phyloP scores from a whole-genome alignment of 1,284 basidiomycete genomes.

The Mixia osmundae region DNA sequence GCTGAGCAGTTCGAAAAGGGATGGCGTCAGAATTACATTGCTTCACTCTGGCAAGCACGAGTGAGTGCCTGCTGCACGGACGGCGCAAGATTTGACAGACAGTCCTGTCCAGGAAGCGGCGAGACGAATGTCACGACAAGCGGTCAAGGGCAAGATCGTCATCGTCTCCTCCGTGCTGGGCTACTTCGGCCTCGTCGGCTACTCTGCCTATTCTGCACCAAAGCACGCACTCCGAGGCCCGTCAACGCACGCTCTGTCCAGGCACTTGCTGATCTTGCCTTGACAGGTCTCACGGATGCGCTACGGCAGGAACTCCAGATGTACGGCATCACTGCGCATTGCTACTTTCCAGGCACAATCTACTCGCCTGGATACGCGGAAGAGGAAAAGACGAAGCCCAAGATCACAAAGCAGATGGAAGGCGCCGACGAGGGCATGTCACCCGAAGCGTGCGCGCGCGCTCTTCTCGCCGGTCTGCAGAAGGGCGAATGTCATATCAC shows the following conservation, averaged over 20 bases:
- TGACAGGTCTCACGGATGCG: constrained; percentile 55
- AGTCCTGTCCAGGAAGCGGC: constrained; percentile 33
- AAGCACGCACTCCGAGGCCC: constrained; percentile 73
- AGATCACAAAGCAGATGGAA: constrained; percentile 56
- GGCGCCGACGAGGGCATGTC: constrained; percentile 32
- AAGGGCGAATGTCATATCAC: constrained; percentile 53
- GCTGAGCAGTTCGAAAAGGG: constrained; percentile 33
- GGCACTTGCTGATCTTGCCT: background rate
- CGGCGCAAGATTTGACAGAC: background rate
- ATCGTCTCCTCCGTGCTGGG: constrained; percentile 63
- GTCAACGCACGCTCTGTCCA: constrained; percentile 1
- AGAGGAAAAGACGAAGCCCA: constrained; percentile 63
- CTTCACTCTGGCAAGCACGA: constrained; percentile 46
- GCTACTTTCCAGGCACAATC: constrained; percentile 73
- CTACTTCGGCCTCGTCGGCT: constrained; percentile 61
- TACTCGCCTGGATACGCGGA: constrained; percentile 50
- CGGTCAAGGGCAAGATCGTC: constrained; percentile 41
- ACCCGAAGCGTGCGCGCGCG: background rate
- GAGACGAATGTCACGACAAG: constrained; percentile 41
- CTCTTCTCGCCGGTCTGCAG: constrained; percentile 25
- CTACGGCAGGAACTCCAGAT: constrained; percentile 59
- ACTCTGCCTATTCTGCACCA: constrained; percentile 59
- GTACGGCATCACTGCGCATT: constrained; percentile 55
- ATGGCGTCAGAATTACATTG: constrained; percentile 28
- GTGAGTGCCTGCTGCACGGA: constrained; percentile 26